Evolutionary conservation across 78 protist genomes (phyloP), one percentile per base, ranked within the genome.

Genomic region (Reticulomyxa filosa): DNA sequence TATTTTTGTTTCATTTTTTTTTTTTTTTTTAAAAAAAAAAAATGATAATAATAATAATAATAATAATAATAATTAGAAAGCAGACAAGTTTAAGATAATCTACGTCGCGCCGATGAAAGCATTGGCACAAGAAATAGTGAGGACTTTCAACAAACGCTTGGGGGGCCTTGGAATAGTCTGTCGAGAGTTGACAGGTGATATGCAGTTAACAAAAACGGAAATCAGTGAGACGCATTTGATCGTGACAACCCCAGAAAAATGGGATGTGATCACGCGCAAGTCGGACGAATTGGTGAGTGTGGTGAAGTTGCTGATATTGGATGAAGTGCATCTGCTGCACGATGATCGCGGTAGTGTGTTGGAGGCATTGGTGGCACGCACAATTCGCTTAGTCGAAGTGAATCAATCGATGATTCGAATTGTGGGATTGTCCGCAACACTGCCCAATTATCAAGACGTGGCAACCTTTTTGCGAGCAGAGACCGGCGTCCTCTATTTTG

Each of bases 81-180:
- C n/a, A n/a, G 88, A 82, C 32, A 53, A 76, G 59, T 85, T 94
- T 66, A 96, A 94, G 69, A 84, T 93, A 7, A 76, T 94, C n/a
- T 97, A 93, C 59, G 80, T 97, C 6, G 97, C 99, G 5, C 99
- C 99, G 13, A 87, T 94, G 95, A 97, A 97, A 75, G 99, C 99
- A 3, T 81, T 97, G 30, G 99, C 98, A 0, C n/a, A 1, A 27
- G 73, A 56, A 35, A 39, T 71, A 4, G 38, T 56, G 17, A 53
- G 34, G 51, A 72, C 61, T 46, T 75, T 81, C 65, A 0, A 48
- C 25, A 6, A 2, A 38, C 57, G 86, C 26, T 86, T 96, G 11
- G 56, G 65, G 1, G 17, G 17, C 17, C 17, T 17, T 42, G 17
- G 50, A 42, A 17, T 55, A 59, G 65, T 73, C 10, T 90, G 84